Conservation (phyloP, 257 asterid species). For the Prunella vulgaris region DNA sequence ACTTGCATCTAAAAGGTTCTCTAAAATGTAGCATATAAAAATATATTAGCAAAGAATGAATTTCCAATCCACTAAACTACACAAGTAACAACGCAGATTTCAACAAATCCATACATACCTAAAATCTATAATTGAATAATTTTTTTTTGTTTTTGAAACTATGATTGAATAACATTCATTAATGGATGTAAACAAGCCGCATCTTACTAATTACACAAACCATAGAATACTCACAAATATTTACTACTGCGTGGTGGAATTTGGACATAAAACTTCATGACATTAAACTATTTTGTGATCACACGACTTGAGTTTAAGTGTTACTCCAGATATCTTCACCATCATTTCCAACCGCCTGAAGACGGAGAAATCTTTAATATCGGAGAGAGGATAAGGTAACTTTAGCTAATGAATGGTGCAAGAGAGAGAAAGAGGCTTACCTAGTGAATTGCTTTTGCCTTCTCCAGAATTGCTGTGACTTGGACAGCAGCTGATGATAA, state of each 20-base stretch:
- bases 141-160: too few relatives aligned
- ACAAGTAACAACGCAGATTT: too few relatives aligned
- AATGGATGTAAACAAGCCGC: slow-evolving; percentile 10
- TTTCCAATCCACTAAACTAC: too few relatives aligned
- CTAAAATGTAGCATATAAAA: too few relatives aligned
- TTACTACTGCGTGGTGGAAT: slow-evolving; percentile 12
- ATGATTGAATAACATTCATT: too few relatives aligned
- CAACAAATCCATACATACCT: too few relatives aligned
- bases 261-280: slow-evolving; percentile 16
- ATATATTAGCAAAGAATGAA: too few relatives aligned
- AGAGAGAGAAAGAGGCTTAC: slow-evolving; percentile 33
- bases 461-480: slow-evolving; percentile 80
- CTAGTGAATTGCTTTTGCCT: slow-evolving; percentile 94
- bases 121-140: too few relatives aligned
- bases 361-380: not conserved
- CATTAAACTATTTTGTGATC: not conserved
- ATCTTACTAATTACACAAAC: slow-evolving; percentile 19
- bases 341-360: slow-evolving; percentile 92
- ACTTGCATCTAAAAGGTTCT: too few relatives aligned
- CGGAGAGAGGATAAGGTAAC: not conserved
- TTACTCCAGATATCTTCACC: slow-evolving; percentile 57
- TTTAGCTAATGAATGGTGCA: not conserved
- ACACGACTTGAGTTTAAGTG: slow-evolving; percentile 22
- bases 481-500: slow-evolving; percentile 43
- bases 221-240: slow-evolving; percentile 29